A percentile compares a stretch with the other conserved stretches of the same genome.
Conservation (phyloP, 768 basidiomycete species). For the Naematelia aurantialba region DNA sequence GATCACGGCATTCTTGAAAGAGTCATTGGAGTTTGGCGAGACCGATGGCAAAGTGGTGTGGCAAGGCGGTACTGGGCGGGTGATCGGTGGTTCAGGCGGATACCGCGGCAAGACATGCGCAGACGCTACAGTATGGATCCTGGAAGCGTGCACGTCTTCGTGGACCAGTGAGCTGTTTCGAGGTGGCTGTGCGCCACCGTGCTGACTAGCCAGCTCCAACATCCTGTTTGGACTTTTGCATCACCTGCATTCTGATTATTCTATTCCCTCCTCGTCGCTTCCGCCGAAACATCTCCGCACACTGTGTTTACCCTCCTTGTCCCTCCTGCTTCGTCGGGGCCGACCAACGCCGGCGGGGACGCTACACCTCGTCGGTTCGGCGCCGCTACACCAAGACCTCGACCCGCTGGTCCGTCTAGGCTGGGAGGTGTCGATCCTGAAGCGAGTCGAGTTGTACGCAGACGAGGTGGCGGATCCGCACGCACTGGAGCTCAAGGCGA, state of each 20-base stretch:
- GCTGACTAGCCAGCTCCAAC: conserved; percentile 34
- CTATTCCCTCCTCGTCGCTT: conserved; percentile 17
- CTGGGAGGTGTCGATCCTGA: conserved; percentile 46
- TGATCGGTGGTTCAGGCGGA: conserved; percentile 21
- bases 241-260: conserved; percentile 19
- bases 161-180: conserved; percentile 42
- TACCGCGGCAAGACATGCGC: conserved; percentile 15
- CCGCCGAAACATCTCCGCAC: conserved; percentile 38
- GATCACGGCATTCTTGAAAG: conserved; percentile 25
- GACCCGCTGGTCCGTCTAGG: conserved; percentile 44
- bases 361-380: conserved; percentile 46
- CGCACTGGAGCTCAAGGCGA: conserved; percentile 17
- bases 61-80: conserved; percentile 42
- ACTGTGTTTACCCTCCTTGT: conserved; percentile 43
- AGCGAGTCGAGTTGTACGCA: conserved; percentile 43
- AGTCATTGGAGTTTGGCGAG: conserved; percentile 26
- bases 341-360: conserved; percentile 33
- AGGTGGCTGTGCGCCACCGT: neutral
- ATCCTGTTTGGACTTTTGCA: conserved; percentile 38
- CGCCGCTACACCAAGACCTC: conserved; percentile 42
- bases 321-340: conserved; percentile 45
- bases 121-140: conserved; percentile 8
- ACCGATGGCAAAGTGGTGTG: conserved; percentile 37
- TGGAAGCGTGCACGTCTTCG: conserved; percentile 33
- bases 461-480: conserved; percentile 33